Evolutionary conservation across 2,329 filamentous ascomycete genomes (phyloP), one percentile per base, ranked within the genome.

Genomic region (Beauveria pseudobassiana): DNA sequence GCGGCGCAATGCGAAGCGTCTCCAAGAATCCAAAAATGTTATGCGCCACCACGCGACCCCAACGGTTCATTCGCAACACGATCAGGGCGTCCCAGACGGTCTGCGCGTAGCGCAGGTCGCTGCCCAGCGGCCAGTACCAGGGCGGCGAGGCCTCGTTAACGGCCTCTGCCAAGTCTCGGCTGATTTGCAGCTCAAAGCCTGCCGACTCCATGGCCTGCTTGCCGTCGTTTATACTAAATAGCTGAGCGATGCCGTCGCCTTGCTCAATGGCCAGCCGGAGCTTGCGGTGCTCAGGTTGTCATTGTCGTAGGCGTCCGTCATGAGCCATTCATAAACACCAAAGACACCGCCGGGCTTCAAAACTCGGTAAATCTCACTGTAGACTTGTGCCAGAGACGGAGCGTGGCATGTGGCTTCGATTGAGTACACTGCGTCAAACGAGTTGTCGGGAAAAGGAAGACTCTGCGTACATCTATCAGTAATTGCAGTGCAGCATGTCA

Each of bases 241-340:
- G 97, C 80, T 97, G 97, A 70, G 91, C 92, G 74, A 99, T 98
- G 68, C 95, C 95, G 72, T 98, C 89, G 70, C 95, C 95, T 73
- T 91, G 87, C 81, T 99, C 95, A 67, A 99, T 99, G 66, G 89
- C 93, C 20, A 97, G 86, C 66, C 95, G 90, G 72, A 98, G 95
- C 73, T 90, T 86, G 67, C 92, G 89, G 80, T 98, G 95, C 70
- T 87, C 1, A 90, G 76, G 81, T 97, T 92, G 64, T 89, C 82
- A 73, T 96, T 93, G 78, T 98, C 89, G 77, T 97, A 99, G 26
- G 87, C 80, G 65, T 97, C 93, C 7, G 93, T 98, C 95, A 99
- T 98, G 72, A 98, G 82, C 95, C 95, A 98, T 77, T 99, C 95
- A 78, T 98, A 99, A 58, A 98, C 93, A 72, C 93, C 95, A 70